Evolutionary conservation across 2,329 filamentous ascomycete genomes (phyloP).

Genomic region (Venturia oleaginea): DNA sequence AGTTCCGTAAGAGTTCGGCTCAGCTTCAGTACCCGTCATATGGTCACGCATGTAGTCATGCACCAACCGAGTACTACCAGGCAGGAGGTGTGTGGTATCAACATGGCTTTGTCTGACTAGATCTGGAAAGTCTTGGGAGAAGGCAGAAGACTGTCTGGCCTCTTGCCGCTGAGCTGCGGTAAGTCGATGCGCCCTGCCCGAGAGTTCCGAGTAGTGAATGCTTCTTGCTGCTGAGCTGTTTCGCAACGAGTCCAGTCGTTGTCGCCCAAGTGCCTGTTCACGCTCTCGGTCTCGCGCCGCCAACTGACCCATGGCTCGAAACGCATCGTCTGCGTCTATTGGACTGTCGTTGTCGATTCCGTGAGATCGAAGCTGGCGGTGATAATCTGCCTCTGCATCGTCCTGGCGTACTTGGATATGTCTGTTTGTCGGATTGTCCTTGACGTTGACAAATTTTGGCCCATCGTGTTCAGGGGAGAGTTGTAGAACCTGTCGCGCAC

Average conservation of each 20-base stretch:
- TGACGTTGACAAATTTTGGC: conserved; percentile 48
- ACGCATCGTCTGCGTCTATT: conserved; percentile 5
- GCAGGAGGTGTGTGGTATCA: background rate
- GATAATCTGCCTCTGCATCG: conserved; percentile 29
- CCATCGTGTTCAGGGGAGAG: conserved; percentile 50
- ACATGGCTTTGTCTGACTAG: conserved; percentile 4
- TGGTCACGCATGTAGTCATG: conserved; percentile 9
- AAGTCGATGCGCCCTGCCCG: background rate
- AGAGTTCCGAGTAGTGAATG: conserved; percentile 6
- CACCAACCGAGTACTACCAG: conserved; percentile 1
- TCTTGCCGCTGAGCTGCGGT: background rate
- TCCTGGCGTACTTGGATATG: background rate
- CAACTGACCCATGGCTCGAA: background rate
- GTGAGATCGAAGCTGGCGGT: conserved; percentile 30
- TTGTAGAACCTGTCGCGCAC: conserved; percentile 58
- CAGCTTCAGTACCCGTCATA: background rate
- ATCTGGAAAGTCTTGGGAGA: conserved; percentile 12
- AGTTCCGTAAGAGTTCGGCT: background rate
- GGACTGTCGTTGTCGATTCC: conserved; percentile 20
- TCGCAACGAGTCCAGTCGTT: conserved; percentile 7
- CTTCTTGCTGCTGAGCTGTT: background rate
- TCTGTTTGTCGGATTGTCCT: conserved; percentile 32
- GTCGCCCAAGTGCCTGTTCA: background rate
- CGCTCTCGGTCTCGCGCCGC: background rate
- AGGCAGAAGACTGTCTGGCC: conserved; percentile 9